Evolutionary conservation across 768 basidiomycete genomes (phyloP), one percentile per base, ranked within the genome.

Genomic region (Saitozyma podzolica): DNA sequence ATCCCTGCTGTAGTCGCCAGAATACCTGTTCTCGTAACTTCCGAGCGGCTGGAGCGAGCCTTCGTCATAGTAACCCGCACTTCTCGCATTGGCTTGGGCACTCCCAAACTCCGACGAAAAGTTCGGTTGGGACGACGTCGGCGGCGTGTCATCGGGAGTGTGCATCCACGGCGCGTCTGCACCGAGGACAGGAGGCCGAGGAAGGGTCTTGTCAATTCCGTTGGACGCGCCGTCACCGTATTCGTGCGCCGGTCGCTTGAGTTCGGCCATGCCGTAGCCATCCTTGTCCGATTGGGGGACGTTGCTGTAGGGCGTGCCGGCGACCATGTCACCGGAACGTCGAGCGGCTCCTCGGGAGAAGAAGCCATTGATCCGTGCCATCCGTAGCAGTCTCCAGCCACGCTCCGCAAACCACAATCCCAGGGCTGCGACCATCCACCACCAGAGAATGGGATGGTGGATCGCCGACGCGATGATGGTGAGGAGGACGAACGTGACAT

Each of bases 371-470:
- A 84, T 80, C 65, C 84, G 84, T 20, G 87, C 68, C 80, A 86
- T 86, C 75, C 85, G 82, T 1, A 81, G 75, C 48, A 80, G 80
- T 3, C 90, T 84, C 80, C 83, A 86, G 8, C 82, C 52, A 10
- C 89, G 83, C 73, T 90, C 89, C 10, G 82, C 83, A 0, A 78
- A 73, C 90, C 89, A 91, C 19, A 89, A 68, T 0, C 73, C 81
- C 13, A 87, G 82, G 0, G 89, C 84, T 13, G 80, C 81, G 80
- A 85, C 87, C 64, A 88, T 87, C 88, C 88, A 90, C 81, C 83
- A 85, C 79, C 83, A 83, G 20, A 88, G 73, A 2, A 84, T 81
- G 1, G 87, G 87, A 69, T 89, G 87, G 72, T 91, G 89, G 0
- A 90, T 75, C 16, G 85, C 87, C 6, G 86, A 82, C 60, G 84